Evolutionary conservation across 2,329 filamentous ascomycete genomes (phyloP), one percentile per base, ranked within the genome.

Genomic region (Alternaria ethzedia): DNA sequence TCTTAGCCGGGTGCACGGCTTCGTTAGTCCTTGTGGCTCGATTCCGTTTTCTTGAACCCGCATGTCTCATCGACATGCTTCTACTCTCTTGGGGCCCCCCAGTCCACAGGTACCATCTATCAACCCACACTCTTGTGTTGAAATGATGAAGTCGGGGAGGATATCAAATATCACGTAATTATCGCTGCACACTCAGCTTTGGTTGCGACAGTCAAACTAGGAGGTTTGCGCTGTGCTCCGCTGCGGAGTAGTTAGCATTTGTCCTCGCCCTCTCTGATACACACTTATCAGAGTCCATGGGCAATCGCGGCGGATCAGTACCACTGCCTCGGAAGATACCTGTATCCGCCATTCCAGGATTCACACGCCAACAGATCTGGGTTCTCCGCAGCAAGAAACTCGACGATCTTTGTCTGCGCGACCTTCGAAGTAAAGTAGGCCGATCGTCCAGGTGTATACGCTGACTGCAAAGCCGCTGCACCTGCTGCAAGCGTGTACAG

Each of bases 121-220:
- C 36, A 17, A 41, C 36, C 15, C 15, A 41, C 36, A 41, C 0
- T 3, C 36, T 41, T n/a, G 36, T 41, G 15, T 41, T 41, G 15
- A 41, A 0, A 41, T 17, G 36, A 17, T 41, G 15, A 17, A 41
- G 36, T 17, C 9, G 36, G 36, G 15, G 15, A 17, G 36, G 4
- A 5, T 41, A 41, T 41, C 36, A 41, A 41, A 41, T 41, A 41
- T 41, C 36, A 41, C n/a, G 36, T 17, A 41, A 17, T 3, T 6
- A 41, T 41, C 3, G 36, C 36, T n/a, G 36, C n/a, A 41, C 36
- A 41, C n/a, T 41, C 36, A 17, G 36, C 46, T 68, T 61, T 10
- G 63, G 47, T 51, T 68, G 73, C 13, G 75, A 68, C 11, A 79
- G 65, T 78, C 78, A 80, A 9, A 80, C 59, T 12, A 51, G 52